Percentiles rank a stretch among this genome's conserved stretches.
Conservation (phyloP, 371 early-diverging fungal genomes). For the Mortierella sp. region DNA sequence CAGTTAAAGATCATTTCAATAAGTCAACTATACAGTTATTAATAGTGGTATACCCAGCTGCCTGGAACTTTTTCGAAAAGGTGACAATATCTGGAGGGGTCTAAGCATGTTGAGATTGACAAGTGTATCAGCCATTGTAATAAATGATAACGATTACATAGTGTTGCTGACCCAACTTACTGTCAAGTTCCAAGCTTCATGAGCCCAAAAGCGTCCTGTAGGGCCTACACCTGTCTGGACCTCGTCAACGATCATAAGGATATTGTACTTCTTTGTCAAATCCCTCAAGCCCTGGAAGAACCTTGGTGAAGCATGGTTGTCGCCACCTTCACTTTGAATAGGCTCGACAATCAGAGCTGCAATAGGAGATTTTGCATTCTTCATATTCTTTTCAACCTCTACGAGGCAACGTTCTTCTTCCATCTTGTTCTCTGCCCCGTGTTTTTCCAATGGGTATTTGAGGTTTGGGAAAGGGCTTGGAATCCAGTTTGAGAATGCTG, state of each 20-base stretch:
- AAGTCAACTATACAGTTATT: not conserved
- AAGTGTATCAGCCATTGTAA: not conserved
- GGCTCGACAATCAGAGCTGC: constrained; percentile 88
- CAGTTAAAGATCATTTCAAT: not conserved
- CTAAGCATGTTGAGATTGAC: constrained; percentile 1
- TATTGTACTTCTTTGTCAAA: constrained; percentile 71
- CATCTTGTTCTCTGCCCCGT: constrained; percentile 64
- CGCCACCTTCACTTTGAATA: constrained; percentile 90
- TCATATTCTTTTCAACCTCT: constrained; percentile 65
- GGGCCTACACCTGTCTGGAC: constrained; percentile 90
- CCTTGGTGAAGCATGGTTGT: constrained; percentile 76
- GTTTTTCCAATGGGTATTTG: constrained; percentile 71
- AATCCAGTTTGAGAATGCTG: constrained; percentile 69
- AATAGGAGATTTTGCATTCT: constrained; percentile 64
- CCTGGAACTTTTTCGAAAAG: constrained; percentile 84
- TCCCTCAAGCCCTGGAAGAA: constrained; percentile 77
- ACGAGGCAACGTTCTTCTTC: constrained; percentile 70
- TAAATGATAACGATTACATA: not conserved
- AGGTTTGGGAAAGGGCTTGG: constrained; percentile 73
- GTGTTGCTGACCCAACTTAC: constrained; percentile 16
- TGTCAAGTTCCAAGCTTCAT: constrained; percentile 77
- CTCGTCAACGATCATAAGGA: constrained; percentile 87
- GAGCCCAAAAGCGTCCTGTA: constrained; percentile 86
- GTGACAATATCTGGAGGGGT: constrained; percentile 82
- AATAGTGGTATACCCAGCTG: constrained; percentile 63